phyloP scores from a whole-genome alignment of 768 basidiomycete genomes.

The Boletus rufocinnamomeus region DNA sequence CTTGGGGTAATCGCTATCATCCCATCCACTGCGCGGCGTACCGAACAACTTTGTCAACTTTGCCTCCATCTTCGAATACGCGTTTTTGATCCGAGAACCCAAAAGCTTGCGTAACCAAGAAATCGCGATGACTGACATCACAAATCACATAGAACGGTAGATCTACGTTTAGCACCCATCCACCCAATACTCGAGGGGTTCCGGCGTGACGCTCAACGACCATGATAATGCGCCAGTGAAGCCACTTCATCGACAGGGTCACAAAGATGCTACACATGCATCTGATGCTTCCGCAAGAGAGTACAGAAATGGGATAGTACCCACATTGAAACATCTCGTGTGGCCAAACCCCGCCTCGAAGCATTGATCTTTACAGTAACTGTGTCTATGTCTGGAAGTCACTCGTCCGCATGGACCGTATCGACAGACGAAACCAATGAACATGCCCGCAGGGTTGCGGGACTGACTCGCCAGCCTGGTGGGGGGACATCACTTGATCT shows the following conservation, averaged over 20 bases:
- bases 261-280: constrained; percentile 7
- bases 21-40: too few relatives aligned
- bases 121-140: too few relatives aligned
- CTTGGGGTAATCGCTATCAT: too few relatives aligned
- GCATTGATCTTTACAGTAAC: constrained; percentile 17
- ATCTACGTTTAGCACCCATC: too few relatives aligned
- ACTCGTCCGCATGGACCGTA: background rate
- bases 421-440: background rate
- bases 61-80: too few relatives aligned
- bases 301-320: background rate
- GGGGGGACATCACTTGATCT: too few relatives aligned
- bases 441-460: constrained; percentile 12
- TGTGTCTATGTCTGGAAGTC: constrained; percentile 7
- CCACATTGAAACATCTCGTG: constrained; percentile 11
- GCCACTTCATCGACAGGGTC: constrained; percentile 3
- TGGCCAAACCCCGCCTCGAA: constrained; percentile 11
- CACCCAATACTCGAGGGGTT: background rate
- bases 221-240: constrained; percentile 1
- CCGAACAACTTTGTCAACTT: too few relatives aligned
- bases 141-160: too few relatives aligned
- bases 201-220: background rate
- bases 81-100: too few relatives aligned
- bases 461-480: too few relatives aligned
- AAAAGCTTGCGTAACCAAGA: too few relatives aligned
- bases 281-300: background rate